Evolutionary conservation across 495 filamentous ascomycete genomes (phyloP).

Genomic region (Lasiosphaeria miniovina): DNA sequence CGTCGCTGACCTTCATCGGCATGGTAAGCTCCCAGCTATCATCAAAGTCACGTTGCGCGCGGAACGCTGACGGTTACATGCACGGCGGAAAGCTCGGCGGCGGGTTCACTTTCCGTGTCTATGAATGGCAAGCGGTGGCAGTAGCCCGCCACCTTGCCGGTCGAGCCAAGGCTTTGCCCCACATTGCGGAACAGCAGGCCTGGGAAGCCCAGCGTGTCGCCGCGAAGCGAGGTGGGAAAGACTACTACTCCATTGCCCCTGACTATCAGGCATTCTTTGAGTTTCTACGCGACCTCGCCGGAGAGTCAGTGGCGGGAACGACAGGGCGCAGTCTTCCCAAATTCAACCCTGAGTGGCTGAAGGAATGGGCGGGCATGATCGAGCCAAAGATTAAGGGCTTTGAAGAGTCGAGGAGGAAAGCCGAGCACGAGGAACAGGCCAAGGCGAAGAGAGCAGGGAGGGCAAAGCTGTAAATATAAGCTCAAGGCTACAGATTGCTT

Average conservation of each 20-base stretch:
- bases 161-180: conserved; percentile 29
- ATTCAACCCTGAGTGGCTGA: conserved; percentile 40
- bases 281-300: conserved; percentile 29
- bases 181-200: conserved; percentile 33
- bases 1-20: conserved; percentile 35
- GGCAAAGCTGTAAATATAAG: conserved; percentile 24
- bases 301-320: conserved; percentile 33
- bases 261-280: conserved; percentile 34
- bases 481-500: too few species aligned
- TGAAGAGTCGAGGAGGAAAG: conserved; percentile 27
- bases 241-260: conserved; percentile 37
- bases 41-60: conserved; percentile 13
- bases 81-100: conserved; percentile 38
- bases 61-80: conserved; percentile 1
- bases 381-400: conserved; percentile 28
- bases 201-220: conserved; percentile 39
- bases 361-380: conserved; percentile 36
- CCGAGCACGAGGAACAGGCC: conserved; percentile 20
- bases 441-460: too few species aligned
- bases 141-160: conserved; percentile 55
- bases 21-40: conserved; percentile 26
- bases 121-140: conserved; percentile 60
- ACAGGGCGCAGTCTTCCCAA: conserved; percentile 35
- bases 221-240: conserved; percentile 29
- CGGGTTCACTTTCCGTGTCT: conserved; percentile 57